Evolutionary conservation across 805 yeast species (phyloP).

Genomic region (Ogataea kodamae): DNA sequence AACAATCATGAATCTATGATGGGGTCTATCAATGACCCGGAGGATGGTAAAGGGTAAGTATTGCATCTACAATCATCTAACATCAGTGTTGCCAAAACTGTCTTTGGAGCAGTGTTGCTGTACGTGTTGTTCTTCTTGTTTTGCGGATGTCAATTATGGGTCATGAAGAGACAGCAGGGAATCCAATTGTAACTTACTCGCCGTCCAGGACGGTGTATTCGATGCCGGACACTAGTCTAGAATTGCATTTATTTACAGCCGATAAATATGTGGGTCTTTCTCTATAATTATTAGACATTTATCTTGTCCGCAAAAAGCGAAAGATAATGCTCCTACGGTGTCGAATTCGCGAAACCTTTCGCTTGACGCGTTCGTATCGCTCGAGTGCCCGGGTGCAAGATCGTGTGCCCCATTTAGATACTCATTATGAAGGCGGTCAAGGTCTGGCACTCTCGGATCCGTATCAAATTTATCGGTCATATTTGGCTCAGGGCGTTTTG

Average conservation of each 20-base stretch:
- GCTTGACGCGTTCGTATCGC: too few relatives aligned
- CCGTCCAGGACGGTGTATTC: too few relatives aligned
- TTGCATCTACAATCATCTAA: constrained; percentile 4
- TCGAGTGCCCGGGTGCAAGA: constrained; percentile 8
- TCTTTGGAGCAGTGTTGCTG: constrained; percentile 83
- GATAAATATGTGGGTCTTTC: constrained; percentile 3
- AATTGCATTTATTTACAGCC: constrained; percentile 1
- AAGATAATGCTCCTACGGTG: neutral
- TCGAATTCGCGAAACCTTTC: too few relatives aligned
- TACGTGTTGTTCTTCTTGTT: constrained; percentile 77
- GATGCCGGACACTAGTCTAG: neutral
- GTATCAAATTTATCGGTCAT: constrained; percentile 49
- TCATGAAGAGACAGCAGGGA: constrained; percentile 61
- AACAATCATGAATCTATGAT: constrained; percentile 84
- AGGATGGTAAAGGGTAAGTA: constrained; percentile 76
- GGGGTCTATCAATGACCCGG: constrained; percentile 89
- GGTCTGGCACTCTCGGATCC: constrained; percentile 52
- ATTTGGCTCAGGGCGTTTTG: constrained; percentile 48
- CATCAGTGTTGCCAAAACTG: constrained; percentile 76
- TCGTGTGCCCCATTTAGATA: constrained; percentile 27
- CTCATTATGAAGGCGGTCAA: neutral
- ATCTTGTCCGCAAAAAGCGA: constrained; percentile 12
- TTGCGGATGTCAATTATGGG: constrained; percentile 81
- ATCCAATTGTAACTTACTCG: constrained; percentile 56
- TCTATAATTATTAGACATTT: constrained; percentile 1